Percentiles rank a stretch among this genome's conserved stretches.
Evolutionary conservation across 1,284 basidiomycete species (phyloP).

Genomic region (Ustilago sp.): DNA sequence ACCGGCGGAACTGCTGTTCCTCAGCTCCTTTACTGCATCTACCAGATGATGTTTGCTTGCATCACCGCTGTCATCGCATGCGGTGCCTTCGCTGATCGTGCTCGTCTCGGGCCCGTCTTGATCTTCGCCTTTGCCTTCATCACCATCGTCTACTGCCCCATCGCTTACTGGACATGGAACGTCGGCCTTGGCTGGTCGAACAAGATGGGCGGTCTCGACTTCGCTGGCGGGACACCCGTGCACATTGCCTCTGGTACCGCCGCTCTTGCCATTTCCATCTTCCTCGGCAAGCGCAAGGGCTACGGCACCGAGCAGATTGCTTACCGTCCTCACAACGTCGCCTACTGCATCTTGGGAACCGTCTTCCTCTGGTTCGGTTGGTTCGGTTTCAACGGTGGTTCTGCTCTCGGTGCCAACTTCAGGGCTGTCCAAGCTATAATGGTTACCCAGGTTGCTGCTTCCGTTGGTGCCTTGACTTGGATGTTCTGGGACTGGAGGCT

Average conservation of each 20-base stretch:
- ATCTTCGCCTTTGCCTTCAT: constrained; percentile 89
- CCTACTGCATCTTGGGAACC: constrained; percentile 71
- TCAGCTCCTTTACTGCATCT: constrained; percentile 85
- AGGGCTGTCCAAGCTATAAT: constrained; percentile 71
- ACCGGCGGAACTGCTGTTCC: constrained; percentile 73
- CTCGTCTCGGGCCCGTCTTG: constrained; percentile 84
- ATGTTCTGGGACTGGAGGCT: constrained; percentile 64
- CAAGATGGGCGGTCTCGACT: constrained; percentile 70
- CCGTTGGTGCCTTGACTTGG: constrained; percentile 73
- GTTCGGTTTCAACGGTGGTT: constrained; percentile 70
- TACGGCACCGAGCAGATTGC: constrained; percentile 70
- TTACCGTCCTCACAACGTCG: constrained; percentile 70
- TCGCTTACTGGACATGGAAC: constrained; percentile 69
- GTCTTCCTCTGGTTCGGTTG: constrained; percentile 71
- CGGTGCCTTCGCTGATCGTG: constrained; percentile 92
- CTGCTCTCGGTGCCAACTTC: constrained; percentile 70
- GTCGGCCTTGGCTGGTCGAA: constrained; percentile 64
- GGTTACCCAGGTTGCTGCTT: constrained; percentile 78
- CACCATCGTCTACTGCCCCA: constrained; percentile 82
- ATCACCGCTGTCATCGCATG: constrained; percentile 79
- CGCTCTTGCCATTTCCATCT: constrained; percentile 68
- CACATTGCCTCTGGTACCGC: constrained; percentile 70
- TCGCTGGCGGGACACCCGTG: constrained; percentile 71
- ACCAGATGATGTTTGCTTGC: constrained; percentile 86
- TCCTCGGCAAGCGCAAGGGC: constrained; percentile 71